Evolutionary conservation across 306 rosid genomes (phyloP).

Genomic region (Vigna unguiculata): DNA sequence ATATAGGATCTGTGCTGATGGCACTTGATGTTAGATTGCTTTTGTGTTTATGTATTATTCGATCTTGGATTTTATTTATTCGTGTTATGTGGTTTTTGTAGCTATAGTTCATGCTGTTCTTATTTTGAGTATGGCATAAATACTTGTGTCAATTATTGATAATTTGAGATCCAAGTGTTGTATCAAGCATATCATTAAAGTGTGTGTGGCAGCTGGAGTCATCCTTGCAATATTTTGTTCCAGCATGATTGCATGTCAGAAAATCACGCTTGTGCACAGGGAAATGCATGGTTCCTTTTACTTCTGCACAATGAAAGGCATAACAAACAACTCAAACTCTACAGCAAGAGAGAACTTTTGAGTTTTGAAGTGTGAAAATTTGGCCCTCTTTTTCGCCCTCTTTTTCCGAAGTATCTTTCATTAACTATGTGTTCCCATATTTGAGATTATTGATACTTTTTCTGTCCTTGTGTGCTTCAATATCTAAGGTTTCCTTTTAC

Average conservation of each 20-base stretch:
- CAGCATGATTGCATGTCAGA: conserved; percentile 1
- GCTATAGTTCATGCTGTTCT: conserved; percentile 1
- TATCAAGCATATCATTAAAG: neutral
- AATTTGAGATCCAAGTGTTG: neutral
- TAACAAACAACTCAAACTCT: conserved; percentile 21
- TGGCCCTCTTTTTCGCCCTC: neutral
- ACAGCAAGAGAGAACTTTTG: conserved; percentile 3
- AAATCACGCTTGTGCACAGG: neutral
- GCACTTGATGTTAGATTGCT: conserved; percentile 16
- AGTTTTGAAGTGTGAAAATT: conserved; percentile 4
- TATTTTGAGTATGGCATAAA: neutral
- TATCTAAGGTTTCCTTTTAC: neutral
- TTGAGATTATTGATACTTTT: conserved; percentile 11
- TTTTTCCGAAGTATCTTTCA: neutral
- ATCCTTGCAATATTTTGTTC: neutral
- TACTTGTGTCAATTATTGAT: neutral
- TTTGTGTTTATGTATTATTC: neutral
- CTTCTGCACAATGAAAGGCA: conserved; percentile 5
- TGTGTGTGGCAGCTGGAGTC: neutral
- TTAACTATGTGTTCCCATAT: neutral
- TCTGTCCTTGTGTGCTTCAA: conserved; percentile 19
- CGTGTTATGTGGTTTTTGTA: neutral
- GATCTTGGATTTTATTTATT: neutral
- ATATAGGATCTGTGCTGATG: conserved; percentile 3
- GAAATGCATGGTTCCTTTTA: neutral